These are phyloP conservation scores for Neurospora sp. DNA, from an alignment of 495 filamentous ascomycete species.

Conservation along the genomic window DNA sequence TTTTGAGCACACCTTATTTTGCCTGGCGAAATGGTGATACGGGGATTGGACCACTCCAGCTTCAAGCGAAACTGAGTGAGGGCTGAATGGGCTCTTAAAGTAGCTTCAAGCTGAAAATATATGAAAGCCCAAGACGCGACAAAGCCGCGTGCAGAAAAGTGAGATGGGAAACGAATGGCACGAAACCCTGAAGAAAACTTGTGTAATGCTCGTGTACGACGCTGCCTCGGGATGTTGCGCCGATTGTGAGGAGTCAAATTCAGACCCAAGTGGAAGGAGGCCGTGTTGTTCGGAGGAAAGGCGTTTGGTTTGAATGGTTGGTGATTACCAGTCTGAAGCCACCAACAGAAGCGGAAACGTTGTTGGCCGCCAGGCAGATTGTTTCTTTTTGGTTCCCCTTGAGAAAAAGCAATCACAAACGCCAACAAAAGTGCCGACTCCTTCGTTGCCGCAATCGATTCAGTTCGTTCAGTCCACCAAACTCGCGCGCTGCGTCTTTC, in stretches of 20 bases:
- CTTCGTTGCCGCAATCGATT: neutral
- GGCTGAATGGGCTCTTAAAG: neutral
- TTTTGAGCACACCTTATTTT: neutral
- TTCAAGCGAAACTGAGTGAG: neutral
- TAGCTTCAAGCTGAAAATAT: neutral
- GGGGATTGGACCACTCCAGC: neutral
- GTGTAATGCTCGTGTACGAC: neutral
- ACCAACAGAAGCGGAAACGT: neutral
- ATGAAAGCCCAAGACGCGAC: neutral
- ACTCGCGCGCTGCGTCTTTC: neutral
- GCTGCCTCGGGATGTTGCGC: neutral
- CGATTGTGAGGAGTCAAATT: neutral
- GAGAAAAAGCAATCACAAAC: neutral
- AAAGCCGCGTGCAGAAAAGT: neutral
- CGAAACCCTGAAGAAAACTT: neutral
- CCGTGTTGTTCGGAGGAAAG: neutral
- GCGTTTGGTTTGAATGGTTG: neutral
- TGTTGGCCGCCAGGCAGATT: neutral
- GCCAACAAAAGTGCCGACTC: neutral
- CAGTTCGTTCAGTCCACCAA: neutral
- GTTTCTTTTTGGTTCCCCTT: neutral
- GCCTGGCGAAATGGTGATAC: neutral
- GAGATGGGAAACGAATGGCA: neutral
- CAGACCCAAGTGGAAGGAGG: neutral
- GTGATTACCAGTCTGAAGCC: neutral